phyloP scores from a whole-genome alignment of 768 basidiomycete species.

The Austroboletus festivus region DNA sequence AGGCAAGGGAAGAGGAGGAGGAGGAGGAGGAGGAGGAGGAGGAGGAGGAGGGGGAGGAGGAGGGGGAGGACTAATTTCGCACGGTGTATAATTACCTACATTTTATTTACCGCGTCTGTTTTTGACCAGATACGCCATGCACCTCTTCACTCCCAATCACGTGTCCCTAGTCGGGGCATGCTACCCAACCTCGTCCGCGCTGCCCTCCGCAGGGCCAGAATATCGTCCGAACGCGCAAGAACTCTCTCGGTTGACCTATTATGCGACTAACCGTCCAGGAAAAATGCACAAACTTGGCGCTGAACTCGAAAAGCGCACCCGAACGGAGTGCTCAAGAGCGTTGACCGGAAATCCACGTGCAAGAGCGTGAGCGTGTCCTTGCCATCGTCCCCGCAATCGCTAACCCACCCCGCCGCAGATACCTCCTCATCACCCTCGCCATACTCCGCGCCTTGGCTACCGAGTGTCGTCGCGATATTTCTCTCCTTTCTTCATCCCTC shows the following conservation, averaged over 20 bases:
- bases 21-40: constrained; percentile 59
- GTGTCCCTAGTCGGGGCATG: constrained; percentile 80
- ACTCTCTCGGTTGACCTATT: constrained; percentile 80
- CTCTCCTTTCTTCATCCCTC: constrained; percentile 67
- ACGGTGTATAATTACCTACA: constrained; percentile 8
- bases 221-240: constrained; percentile 83
- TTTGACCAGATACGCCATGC: too few relatives aligned
- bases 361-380: constrained; percentile 60
- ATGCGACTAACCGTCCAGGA: constrained; percentile 78
- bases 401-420: constrained; percentile 37
- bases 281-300: constrained; percentile 74
- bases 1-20: constrained; percentile 77
- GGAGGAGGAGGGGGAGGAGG: constrained; percentile 56
- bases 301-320: constrained; percentile 75
- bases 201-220: constrained; percentile 72
- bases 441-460: constrained; percentile 79
- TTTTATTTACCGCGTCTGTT: too few relatives aligned
- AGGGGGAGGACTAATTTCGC: constrained; percentile 44
- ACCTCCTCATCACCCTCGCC: constrained; percentile 77
- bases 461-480: constrained; percentile 84
- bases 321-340: constrained; percentile 62
- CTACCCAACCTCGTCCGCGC: constrained; percentile 75
- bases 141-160: constrained; percentile 80
- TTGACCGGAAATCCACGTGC: constrained; percentile 67
- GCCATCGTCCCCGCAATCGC: not conserved